Percentiles rank a stretch among this genome's conserved stretches.
Evolutionary conservation across 2,329 filamentous ascomycete species (phyloP).

Genomic region (Grosmannia huntii): DNA sequence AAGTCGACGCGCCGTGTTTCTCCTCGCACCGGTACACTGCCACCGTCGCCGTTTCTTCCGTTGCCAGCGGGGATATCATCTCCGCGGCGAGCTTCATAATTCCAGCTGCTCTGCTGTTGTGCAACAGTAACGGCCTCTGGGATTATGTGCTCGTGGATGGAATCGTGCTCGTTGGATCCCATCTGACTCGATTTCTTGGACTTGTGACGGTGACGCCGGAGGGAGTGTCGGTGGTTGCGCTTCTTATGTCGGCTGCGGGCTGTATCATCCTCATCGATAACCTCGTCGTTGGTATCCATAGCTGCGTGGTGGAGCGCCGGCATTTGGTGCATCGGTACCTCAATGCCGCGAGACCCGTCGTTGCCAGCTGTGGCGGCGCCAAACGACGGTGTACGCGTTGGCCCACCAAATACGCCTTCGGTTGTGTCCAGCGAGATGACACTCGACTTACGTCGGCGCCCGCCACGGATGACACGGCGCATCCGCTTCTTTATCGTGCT

Average conservation of each 20-base stretch:
- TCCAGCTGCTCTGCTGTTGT: neutral
- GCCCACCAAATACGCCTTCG: conserved; percentile 13
- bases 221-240: conserved; percentile 24
- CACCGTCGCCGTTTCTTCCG: neutral
- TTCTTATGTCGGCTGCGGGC: conserved; percentile 18
- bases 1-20: conserved; percentile 31
- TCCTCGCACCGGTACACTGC: neutral
- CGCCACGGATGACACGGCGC: conserved; percentile 35
- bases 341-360: conserved; percentile 27
- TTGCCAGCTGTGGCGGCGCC: conserved; percentile 21
- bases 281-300: conserved; percentile 28
- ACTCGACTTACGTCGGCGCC: conserved; percentile 44
- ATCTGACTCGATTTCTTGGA: conserved; percentile 27
- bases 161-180: conserved; percentile 15
- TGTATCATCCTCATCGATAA: conserved; percentile 34
- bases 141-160: conserved; percentile 19
- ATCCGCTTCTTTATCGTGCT: conserved; percentile 51
- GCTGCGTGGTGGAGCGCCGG: conserved; percentile 24
- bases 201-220: conserved; percentile 15
- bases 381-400: conserved; percentile 28
- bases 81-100: neutral
- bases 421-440: conserved; percentile 46
- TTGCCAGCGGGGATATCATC: neutral
- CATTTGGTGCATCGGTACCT: conserved; percentile 18
- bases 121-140: conserved; percentile 13